Evolutionary conservation across 768 basidiomycete genomes (phyloP).

Genomic region (Gymnopilus dilepis): DNA sequence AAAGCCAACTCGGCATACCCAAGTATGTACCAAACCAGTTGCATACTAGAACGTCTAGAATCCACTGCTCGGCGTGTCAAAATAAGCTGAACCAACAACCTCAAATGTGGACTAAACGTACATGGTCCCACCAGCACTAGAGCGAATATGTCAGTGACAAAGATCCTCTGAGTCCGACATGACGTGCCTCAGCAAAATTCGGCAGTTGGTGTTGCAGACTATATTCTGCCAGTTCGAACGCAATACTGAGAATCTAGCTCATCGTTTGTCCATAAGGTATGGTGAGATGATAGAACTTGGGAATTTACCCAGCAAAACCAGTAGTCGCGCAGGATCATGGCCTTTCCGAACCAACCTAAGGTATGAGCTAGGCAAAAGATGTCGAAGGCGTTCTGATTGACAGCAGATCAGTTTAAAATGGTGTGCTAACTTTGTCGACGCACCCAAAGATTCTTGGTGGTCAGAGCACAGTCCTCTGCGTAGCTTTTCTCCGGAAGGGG

Average conservation of each 20-base stretch:
- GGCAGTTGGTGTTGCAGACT: conserved; percentile 87
- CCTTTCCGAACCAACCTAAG: conserved; percentile 91
- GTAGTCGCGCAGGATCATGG: conserved; percentile 87
- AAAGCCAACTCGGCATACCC: conserved; percentile 46
- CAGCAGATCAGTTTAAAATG: conserved; percentile 14
- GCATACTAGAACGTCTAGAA: conserved; percentile 84
- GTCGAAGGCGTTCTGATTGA: conserved; percentile 72
- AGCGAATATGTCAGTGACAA: conserved; percentile 22
- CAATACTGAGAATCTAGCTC: conserved; percentile 79
- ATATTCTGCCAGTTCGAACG: conserved; percentile 90
- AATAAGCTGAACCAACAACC: conserved; percentile 10
- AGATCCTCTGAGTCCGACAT: conserved; percentile 9
- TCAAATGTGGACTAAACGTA: conserved; percentile 42
- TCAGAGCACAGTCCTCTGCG: conserved; percentile 79
- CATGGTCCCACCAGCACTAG: conserved; percentile 95
- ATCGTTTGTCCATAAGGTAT: conserved; percentile 14
- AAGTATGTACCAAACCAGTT: conserved; percentile 90
- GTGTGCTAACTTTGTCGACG: conserved; percentile 22
- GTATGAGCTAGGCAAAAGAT: conserved; percentile 88
- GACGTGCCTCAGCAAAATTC: conserved; percentile 82
- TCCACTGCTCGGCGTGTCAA: conserved; percentile 59
- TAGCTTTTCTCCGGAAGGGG: conserved; percentile 87
- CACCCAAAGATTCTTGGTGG: conserved; percentile 70
- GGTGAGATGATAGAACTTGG: conserved; percentile 6
- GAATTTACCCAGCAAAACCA: conserved; percentile 88